phyloP scores from a whole-genome alignment of 73 alveolate genomes.

The Uronychia setigera region DNA sequence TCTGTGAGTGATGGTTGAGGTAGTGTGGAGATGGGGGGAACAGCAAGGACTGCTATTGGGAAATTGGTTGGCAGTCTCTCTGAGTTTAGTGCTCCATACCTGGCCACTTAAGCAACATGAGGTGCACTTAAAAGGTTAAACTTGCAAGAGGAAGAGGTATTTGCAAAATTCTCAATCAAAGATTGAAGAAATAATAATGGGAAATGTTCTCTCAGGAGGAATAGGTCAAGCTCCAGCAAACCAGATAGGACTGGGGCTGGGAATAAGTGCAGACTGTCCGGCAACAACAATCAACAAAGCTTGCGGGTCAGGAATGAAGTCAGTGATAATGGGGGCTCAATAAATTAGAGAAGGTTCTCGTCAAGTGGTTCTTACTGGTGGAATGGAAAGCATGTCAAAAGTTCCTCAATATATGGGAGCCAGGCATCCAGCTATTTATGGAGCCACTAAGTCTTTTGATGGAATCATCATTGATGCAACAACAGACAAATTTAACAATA shows the following conservation, averaged over 20 bases:
- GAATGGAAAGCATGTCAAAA: constrained; percentile 65
- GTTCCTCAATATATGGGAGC: constrained; percentile 61
- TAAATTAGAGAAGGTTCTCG: constrained; percentile 46
- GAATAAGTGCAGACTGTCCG: constrained; percentile 38
- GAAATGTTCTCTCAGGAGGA: constrained; percentile 54
- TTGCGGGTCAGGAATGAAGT: constrained; percentile 65
- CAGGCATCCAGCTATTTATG: constrained; percentile 27
- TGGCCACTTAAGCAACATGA: too few relatives aligned
- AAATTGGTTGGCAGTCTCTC: too few relatives aligned
- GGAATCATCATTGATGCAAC: constrained; percentile 8
- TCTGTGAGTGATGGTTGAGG: too few relatives aligned
- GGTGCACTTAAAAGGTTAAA: too few relatives aligned
- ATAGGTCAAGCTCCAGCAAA: constrained; percentile 67
- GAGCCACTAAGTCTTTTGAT: constrained; percentile 6
- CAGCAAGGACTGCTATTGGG: too few relatives aligned
- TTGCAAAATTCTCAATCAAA: too few relatives aligned
- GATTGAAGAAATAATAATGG: constrained; percentile 57
- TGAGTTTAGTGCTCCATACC: too few relatives aligned
- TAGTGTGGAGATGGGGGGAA: too few relatives aligned
- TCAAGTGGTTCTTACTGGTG: constrained; percentile 66
- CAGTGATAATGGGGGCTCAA: constrained; percentile 48
- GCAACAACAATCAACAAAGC: constrained; percentile 63
- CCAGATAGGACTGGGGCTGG: constrained; percentile 52
- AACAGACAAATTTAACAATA: constrained; percentile 36
- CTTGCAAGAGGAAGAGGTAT: too few relatives aligned